Evolutionary conservation across 2,329 filamentous ascomycete species (phyloP).

Genomic region (Phialemonium atrogriseum): DNA sequence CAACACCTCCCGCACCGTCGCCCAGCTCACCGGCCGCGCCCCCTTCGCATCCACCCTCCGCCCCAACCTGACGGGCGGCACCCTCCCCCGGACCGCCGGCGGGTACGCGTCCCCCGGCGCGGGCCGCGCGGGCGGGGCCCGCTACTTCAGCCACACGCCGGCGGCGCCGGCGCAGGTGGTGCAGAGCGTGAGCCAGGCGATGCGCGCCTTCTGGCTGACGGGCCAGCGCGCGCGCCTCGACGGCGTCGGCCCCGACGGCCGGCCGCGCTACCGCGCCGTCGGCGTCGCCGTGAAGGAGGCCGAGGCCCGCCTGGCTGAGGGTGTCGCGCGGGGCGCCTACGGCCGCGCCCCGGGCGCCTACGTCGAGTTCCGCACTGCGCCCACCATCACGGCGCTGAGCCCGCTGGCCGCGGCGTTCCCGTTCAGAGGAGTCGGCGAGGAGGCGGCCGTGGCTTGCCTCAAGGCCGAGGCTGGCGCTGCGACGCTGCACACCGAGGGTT

Average conservation of each 20-base stretch:
- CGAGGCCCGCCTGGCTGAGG: constrained; percentile 57
- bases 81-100: constrained; percentile 74
- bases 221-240: constrained; percentile 85
- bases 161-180: constrained; percentile 83
- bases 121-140: constrained; percentile 59
- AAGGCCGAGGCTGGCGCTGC: constrained; percentile 35
- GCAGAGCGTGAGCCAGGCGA: constrained; percentile 88
- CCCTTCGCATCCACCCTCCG: constrained; percentile 85
- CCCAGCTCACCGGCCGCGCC: constrained; percentile 61
- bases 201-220: constrained; percentile 86
- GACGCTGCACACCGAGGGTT: constrained; percentile 71
- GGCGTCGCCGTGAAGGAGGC: constrained; percentile 66
- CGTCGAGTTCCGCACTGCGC: constrained; percentile 81
- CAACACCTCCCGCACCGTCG: constrained; percentile 40
- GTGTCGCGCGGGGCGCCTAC: no score
- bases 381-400: constrained; percentile 81
- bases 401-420: constrained; percentile 54
- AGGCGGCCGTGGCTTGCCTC: constrained; percentile 31
- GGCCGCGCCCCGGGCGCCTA: constrained; percentile 62
- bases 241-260: constrained; percentile 63
- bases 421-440: constrained; percentile 19
- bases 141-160: constrained; percentile 87
- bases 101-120: constrained; percentile 73
- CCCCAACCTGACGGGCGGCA: constrained; percentile 85
- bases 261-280: constrained; percentile 73